Percentiles rank a stretch among this genome's conserved stretches.
Evolutionary conservation across 2,329 filamentous ascomycete species (phyloP).

Genomic region (Pezicula radicicola): DNA sequence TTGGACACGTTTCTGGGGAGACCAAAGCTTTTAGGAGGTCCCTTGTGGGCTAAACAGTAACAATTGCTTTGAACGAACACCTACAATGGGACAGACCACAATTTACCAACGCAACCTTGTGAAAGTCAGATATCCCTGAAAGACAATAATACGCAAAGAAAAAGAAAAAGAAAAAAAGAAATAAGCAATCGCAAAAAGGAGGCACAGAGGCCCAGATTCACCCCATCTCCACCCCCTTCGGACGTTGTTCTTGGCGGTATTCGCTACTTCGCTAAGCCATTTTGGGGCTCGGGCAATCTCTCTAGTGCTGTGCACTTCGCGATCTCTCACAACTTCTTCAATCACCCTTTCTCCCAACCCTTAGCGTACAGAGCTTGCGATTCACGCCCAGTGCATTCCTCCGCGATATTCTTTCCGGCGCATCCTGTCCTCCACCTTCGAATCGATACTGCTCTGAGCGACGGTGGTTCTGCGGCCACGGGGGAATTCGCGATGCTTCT

Average conservation of each 20-base stretch:
- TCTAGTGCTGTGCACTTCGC: neutral
- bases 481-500: conserved; percentile 68
- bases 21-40: neutral
- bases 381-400: conserved; percentile 7
- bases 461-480: conserved; percentile 39
- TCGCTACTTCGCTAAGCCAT: conserved; percentile 5
- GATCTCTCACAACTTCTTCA: conserved; percentile 16
- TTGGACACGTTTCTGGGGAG: neutral
- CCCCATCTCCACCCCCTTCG: too few species aligned
- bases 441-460: conserved; percentile 22
- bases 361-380: conserved; percentile 15
- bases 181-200: too few species aligned
- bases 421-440: conserved; percentile 12
- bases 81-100: too few species aligned
- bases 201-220: too few species aligned
- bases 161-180: too few species aligned
- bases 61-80: too few species aligned
- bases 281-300: neutral
- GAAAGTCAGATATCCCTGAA: too few species aligned
- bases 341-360: conserved; percentile 6
- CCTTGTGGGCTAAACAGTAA: neutral
- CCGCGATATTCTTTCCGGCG: conserved; percentile 8
- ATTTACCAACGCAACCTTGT: too few species aligned
- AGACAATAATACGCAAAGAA: too few species aligned
- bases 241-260: neutral